Evolutionary conservation across 176 grass and related monocot genomes (phyloP), one percentile per base, ranked within the genome.

Genomic region (Musa beccarii): DNA sequence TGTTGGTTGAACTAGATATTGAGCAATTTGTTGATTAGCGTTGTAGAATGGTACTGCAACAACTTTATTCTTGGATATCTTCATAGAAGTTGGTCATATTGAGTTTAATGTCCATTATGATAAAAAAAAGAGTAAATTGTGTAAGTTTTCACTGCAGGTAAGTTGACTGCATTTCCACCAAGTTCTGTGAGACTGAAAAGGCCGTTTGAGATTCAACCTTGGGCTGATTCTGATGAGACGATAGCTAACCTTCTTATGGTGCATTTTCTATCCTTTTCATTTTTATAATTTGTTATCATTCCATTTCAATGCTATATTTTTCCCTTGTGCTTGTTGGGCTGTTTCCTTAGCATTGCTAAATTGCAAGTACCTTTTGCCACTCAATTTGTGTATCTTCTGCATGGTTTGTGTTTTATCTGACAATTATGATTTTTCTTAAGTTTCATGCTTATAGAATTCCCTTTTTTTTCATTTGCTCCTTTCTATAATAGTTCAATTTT

Each of bases 161-260:
- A 86, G 86, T 81, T 99, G 81, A 87, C 63, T 89, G 73, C 81
- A 77, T 99, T 99, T 68, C 95, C 95, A 62, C 90, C 88, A 54
- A 76, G 87, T 81, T 81, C 28, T 1, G 84, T 99, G 57, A 76
- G 73, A 75, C 56, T 99, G 73, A 94, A 89, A 81, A 79, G 73
- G 22, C 90, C 90, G 74, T 94, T 99, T 87, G 83, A 65, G 5
- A 71, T 85, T 78, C 82, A 79, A 71, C 90, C 95, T 81, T 99
- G 90, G 95, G 82, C 43, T 49, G 77, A 81, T 84, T 94, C 90
- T 11, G 90, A 99, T 76, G 84, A 99, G 75, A 85, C 84, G 71
- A 75, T 91, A 77, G 95, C 88, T 77, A 99, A 94, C 78, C 84
- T 99, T 84, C 84, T 99, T 76, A 99, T 94, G 95, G 95, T 99